Base-by-base conservation (phyloP, 306 rosid genomes). In the Medicago lupulina region DNA sequence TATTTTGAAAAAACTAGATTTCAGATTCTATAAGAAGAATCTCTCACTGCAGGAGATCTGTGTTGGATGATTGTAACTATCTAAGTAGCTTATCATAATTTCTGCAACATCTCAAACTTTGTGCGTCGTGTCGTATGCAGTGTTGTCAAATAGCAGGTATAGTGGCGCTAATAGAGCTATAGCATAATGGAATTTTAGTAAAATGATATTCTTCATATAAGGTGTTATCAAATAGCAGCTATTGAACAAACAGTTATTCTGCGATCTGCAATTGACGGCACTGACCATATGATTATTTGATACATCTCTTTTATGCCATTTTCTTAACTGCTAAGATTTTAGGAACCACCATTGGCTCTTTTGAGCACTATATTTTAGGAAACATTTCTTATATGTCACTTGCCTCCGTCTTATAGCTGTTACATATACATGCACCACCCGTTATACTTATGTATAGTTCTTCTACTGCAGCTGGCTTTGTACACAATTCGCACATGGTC, bases 401-500 rank as follows among this genome's bases (percentile, higher is more conserved):
- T 18, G 6, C 40, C 64, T 18, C 3, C 19, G 1, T 44, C 23
- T 63, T 64, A 19, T 55, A 16, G 66, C 49, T 38, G 57, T 23
- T 50, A 23, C 39, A 17, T 21, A 62, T 46, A 80, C 36, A 50
- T 71, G 49, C 74, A 13, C 11, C n/a, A 54, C 28, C 31, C 31
- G 31, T 28, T 47, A 55, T 65, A 62, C 74, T 51, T 59, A 60
- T 17, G 50, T 65, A 3, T 65, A 28, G 70, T 75, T 79, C 55
- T 28, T 73, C 39, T 70, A 9, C 76, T 76, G 84, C 92, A 94
- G 98, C 86, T 94, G 76, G 98, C 97, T 53, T 69, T 94, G 85
- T 94, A 94, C 87, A 92, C 98, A 2, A 89, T 94, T 55, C 96
- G 96, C 73, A 94, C 97, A 17, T 94, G 98, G 97, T 94, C 98